A percentile compares a stretch with the other conserved stretches of the same genome.
phyloP scores from a whole-genome alignment of 1,284 basidiomycete species.

The Stygiomarasmius scandens region DNA sequence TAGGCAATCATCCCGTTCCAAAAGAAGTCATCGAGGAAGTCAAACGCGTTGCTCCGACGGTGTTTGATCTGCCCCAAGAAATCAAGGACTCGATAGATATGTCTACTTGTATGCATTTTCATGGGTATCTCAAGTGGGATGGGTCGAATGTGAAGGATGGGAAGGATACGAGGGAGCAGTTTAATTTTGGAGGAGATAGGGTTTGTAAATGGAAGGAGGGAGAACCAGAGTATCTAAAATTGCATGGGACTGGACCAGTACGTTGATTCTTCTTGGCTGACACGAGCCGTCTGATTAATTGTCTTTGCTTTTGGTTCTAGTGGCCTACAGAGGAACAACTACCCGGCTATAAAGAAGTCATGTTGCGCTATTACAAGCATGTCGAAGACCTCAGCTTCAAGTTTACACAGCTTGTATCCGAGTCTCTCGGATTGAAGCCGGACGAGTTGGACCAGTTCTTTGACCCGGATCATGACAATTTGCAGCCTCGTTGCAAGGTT shows the following conservation, averaged over 20 bases:
- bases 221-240: slow-evolving; percentile 37
- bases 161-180: slow-evolving; percentile 41
- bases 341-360: slow-evolving; percentile 36
- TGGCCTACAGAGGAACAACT: slow-evolving; percentile 40
- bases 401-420: slow-evolving; percentile 8
- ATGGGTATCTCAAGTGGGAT: slow-evolving; percentile 38
- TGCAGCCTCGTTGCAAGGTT: slow-evolving; percentile 22
- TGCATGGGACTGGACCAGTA: slow-evolving; percentile 44
- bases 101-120: slow-evolving; percentile 42
- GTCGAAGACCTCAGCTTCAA: slow-evolving; percentile 11
- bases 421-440: slow-evolving; percentile 8
- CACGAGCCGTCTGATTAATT: too few relatives aligned
- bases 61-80: slow-evolving; percentile 40
- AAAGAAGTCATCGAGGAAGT: slow-evolving; percentile 26
- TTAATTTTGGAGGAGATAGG: slow-evolving; percentile 37
- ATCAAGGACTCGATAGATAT: slow-evolving; percentile 38
- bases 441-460: slow-evolving; percentile 15
- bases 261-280: too few relatives aligned
- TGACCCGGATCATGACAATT: slow-evolving; percentile 18
- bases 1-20: slow-evolving; percentile 47
- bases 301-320: slow-evolving; percentile 23
- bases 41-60: slow-evolving; percentile 30
- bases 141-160: neutral
- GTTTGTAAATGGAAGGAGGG: slow-evolving; percentile 34
- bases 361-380: slow-evolving; percentile 22